A percentile compares a stretch with the other conserved stretches of the same genome.
Evolutionary conservation across 345 rosid genomes (phyloP).

Genomic region (Noccaea caerulescens): DNA sequence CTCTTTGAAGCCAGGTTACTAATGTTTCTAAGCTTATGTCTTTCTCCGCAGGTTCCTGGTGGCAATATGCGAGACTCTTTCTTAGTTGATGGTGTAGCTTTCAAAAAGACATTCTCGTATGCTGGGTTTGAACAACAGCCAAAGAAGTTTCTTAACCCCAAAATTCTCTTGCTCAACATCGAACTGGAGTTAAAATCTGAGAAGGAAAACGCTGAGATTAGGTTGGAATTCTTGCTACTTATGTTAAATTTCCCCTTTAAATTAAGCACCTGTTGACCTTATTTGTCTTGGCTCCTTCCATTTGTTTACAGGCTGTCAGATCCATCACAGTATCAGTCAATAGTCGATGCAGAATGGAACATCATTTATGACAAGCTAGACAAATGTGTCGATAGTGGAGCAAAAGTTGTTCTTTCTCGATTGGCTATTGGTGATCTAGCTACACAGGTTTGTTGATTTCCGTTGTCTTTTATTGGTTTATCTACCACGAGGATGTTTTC

Average conservation of each 20-base stretch:
- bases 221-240: slow-evolving; percentile 50
- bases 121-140: slow-evolving; percentile 99
- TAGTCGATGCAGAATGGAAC: slow-evolving; percentile 99
- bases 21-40: slow-evolving; percentile 20
- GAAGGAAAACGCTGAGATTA: slow-evolving; percentile 98
- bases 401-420: slow-evolving; percentile 95
- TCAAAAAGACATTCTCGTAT: slow-evolving; percentile 98
- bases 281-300: slow-evolving; percentile 27
- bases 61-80: slow-evolving; percentile 97
- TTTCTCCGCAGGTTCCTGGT: slow-evolving; percentile 79
- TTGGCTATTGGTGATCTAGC: slow-evolving; percentile 98
- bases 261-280: slow-evolving; percentile 19
- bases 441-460: slow-evolving; percentile 69
- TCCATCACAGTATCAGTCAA: slow-evolving; percentile 96
- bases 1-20: background rate
- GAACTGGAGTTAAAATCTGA: slow-evolving; percentile 97
- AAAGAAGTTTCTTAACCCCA: slow-evolving; percentile 83
- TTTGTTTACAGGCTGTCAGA: slow-evolving; percentile 71
- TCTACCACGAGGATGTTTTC: slow-evolving; percentile 1
- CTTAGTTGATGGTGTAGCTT: slow-evolving; percentile 96
- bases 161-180: slow-evolving; percentile 80
- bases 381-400: slow-evolving; percentile 92
- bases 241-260: background rate
- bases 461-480: background rate
- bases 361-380: slow-evolving; percentile 97